Evolutionary conservation across 495 filamentous ascomycete species (phyloP), one percentile per base, ranked within the genome.

Genomic region (Pyronema domesticum): DNA sequence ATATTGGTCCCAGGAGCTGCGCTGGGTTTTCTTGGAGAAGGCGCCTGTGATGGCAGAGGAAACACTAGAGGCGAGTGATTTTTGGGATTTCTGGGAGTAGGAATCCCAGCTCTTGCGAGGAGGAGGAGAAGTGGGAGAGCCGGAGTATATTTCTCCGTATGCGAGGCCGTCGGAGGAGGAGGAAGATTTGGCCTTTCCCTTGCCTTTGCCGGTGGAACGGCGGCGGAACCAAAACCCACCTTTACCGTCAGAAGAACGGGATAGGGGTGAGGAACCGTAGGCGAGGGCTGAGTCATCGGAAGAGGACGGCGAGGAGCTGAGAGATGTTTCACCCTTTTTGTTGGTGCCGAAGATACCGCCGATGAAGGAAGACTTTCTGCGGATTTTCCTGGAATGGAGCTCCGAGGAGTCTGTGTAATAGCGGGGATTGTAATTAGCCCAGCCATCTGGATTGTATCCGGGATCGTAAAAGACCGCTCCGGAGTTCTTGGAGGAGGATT

Each of bases 361-460:
- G 37, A 64, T 43, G 33, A 54, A 34, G 40, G 60, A 59, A 9
- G 57, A 19, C 6, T 14, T 53, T 37, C 10, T 42, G 50, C 50
- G 35, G 23, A 50, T n/a, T 36, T 34, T 13, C 47, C 3, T 19
- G 45, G 23, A 42, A 2, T 11, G 23, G 3, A 18, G 23, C 40
- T 5, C 19, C 18, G 34, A 51, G 33, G 14, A 13, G 9, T 30
- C 39, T 4, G 17, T 11, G 44, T 63, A 63, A 19, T 56, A 58
- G 15, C 18, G 37, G 15, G 60, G 59, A 34, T 62, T 30, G 23
- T 30, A 30, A 53, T 48, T 18, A n/a, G 60, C 43, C 7, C 19
- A 54, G 9, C 60, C 60, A 45, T 62, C 56, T 14, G 49, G 13
- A 15, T 35, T 43, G 30, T 63, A 63, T 13, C 60, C 59, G 14